A percentile compares a stretch with the other conserved stretches of the same genome.
Conservation (phyloP, 2,329 filamentous ascomycete genomes). For the Chaetothyriales sp. region DNA sequence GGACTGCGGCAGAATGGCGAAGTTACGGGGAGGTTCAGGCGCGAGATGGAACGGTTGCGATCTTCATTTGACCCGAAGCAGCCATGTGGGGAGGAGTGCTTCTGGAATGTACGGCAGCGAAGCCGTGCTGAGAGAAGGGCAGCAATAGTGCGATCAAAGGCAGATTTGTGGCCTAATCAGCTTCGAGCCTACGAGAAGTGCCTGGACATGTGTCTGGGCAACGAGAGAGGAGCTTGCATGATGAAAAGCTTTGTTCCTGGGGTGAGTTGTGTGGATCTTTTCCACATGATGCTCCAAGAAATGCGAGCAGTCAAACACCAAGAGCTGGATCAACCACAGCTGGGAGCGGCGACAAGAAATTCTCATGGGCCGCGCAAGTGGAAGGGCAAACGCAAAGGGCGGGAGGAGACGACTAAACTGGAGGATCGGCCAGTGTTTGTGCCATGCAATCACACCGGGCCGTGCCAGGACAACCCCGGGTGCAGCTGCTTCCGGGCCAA, state of each 20-base stretch:
- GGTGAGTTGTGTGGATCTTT: slow-evolving; percentile 10
- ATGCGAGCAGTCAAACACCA: slow-evolving; percentile 5
- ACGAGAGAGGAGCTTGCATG: slow-evolving; percentile 13
- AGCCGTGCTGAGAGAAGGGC: slow-evolving; percentile 5
- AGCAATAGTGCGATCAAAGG: slow-evolving; percentile 3
- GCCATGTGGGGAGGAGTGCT: neutral
- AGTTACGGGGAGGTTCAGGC: neutral
- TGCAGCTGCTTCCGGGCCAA: slow-evolving; percentile 15
- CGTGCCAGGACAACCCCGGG: slow-evolving; percentile 12
- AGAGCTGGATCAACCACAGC: neutral
- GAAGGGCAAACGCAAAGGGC: slow-evolving; percentile 5
- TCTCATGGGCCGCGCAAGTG: neutral
- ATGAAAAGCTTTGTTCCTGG: slow-evolving; percentile 10
- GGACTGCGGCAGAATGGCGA: neutral
- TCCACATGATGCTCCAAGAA: slow-evolving; percentile 9
- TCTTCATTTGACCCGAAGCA: neutral
- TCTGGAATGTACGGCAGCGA: slow-evolving; percentile 2
- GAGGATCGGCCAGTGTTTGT: slow-evolving; percentile 13
- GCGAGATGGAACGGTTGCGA: neutral
- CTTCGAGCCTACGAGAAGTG: neutral
- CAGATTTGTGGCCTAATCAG: slow-evolving; percentile 1
- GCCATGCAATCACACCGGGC: slow-evolving; percentile 17
- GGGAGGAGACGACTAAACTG: slow-evolving; percentile 3
- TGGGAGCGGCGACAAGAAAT: slow-evolving; percentile 6
- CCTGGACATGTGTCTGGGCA: slow-evolving; percentile 8